Evolutionary conservation across 1,284 basidiomycete genomes (phyloP), one percentile per base, ranked within the genome.

Genomic region (Puccinia coronata): DNA sequence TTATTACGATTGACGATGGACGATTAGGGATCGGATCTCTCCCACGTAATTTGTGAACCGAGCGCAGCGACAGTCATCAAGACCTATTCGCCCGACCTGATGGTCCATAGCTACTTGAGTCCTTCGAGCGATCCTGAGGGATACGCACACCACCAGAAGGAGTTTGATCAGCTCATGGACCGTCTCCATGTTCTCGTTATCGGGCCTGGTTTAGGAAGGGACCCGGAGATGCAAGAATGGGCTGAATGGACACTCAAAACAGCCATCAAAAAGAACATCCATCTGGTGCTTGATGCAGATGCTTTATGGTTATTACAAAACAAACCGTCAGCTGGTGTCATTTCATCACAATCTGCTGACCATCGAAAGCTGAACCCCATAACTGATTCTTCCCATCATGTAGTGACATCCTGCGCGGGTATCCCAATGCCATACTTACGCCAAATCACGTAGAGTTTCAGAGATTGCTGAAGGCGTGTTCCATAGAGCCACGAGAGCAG

Each of bases 21-120:
- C 83, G 0, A 72, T 83, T 67, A 94, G 93, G 96, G 96, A 43
- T 93, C 92, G 74, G 96, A 98, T 86, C 89, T 98, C 61, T 94
- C 95, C 34, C 96, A 98, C 88, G 95, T 98, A 78, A 96, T 99
- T 76, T 99, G 96, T 87, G 92, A 95, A 16, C 96, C 96, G 0
- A 91, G 90, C 18, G 83, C 84, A 14, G 93, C 93, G 39, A 89
- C 90, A 1, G 92, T 95, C 31, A 98, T 99, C 89, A 99, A 99
- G 88, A 92, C 93, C 0, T 99, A 98, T 85, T 93, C 92, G 0
- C 93, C 86, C 41, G 96, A 99, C 87, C 88, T 98, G 63, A 99
- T 99, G 85, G 96, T 99, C 0, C 96, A 98, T 85, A 94, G 93
- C 0, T 92, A 97, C 74, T 89, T 99, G 8, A 88, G 87, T 77